A percentile compares a stretch with the other conserved stretches of the same genome.
phyloP scores from a whole-genome alignment of 768 basidiomycete genomes.

The Boletus subparvulus region DNA sequence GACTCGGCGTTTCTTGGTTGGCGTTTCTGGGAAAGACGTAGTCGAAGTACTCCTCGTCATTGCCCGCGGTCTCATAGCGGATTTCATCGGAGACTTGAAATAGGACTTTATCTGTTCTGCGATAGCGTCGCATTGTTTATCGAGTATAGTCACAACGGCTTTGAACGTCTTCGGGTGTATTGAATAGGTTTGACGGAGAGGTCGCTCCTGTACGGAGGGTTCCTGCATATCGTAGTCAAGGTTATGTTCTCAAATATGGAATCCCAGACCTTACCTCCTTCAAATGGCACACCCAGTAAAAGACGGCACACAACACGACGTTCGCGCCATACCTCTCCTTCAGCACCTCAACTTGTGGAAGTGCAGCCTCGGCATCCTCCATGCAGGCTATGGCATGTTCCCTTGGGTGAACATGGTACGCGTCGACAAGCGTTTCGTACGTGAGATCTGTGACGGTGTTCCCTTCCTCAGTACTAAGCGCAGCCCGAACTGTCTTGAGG shows the following conservation, averaged over 20 bases:
- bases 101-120: constrained; percentile 23
- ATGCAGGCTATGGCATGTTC: constrained; percentile 32
- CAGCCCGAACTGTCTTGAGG: constrained; percentile 23
- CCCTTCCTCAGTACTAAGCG: constrained; percentile 7
- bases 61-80: constrained; percentile 15
- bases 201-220: constrained; percentile 21
- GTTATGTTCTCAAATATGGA: not conserved
- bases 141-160: constrained; percentile 16
- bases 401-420: constrained; percentile 20
- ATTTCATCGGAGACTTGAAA: constrained; percentile 23
- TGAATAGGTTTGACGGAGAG: constrained; percentile 18
- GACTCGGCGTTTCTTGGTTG: constrained; percentile 41
- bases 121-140: constrained; percentile 26
- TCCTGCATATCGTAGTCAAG: constrained; percentile 12
- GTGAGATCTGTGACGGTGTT: constrained; percentile 9
- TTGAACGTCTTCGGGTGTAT: constrained; percentile 19
- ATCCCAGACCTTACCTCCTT: constrained; percentile 33
- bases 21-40: constrained; percentile 39
- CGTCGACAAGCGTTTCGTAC: constrained; percentile 34
- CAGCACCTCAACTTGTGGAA: constrained; percentile 16
- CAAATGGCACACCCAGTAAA: constrained; percentile 46
- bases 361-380: constrained; percentile 32
- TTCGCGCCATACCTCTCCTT: constrained; percentile 18
- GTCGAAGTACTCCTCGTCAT: not conserved
- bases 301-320: constrained; percentile 39